These are phyloP conservation scores for Diddensiella transvaalensis DNA, from an alignment of 805 yeast species.

Conservation along the genomic window DNA sequence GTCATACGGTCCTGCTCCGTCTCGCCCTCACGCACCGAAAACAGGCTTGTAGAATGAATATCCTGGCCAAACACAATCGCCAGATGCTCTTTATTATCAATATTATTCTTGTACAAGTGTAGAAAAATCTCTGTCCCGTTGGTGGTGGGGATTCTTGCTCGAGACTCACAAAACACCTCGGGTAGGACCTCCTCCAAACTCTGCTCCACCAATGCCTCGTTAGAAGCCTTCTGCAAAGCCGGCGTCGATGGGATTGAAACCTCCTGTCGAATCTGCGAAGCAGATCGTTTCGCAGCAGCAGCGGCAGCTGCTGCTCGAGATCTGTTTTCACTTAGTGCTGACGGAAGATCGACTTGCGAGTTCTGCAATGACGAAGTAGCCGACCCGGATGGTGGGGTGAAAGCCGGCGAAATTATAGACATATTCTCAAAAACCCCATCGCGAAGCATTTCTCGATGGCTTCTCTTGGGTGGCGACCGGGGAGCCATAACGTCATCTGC, in stretches of 20 bases:
- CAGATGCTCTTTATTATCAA: conserved; percentile 89
- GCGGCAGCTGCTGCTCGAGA: not conserved
- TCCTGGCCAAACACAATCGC: conserved; percentile 97
- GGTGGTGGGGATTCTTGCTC: conserved; percentile 96
- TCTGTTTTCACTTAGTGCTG: not conserved
- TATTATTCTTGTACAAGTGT: conserved; percentile 80
- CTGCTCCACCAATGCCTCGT: conserved; percentile 15
- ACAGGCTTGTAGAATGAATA: conserved; percentile 73
- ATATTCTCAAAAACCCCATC: conserved; percentile 21
- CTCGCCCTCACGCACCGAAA: conserved; percentile 58
- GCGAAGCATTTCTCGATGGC: not conserved
- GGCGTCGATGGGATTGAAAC: not conserved
- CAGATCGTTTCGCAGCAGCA: not conserved
- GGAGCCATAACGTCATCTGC: not conserved
- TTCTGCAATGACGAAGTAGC: conserved; percentile 8
- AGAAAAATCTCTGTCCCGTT: conserved; percentile 91
- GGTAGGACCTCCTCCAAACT: conserved; percentile 47
- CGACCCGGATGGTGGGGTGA: conserved; percentile 27
- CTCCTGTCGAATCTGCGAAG: not conserved
- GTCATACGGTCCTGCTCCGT: conserved; percentile 93
- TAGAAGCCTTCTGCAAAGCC: not conserved
- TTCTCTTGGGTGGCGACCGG: not conserved
- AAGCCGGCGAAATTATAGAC: conserved; percentile 36
- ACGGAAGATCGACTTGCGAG: conserved; percentile 22
- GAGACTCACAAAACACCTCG: conserved; percentile 76